Percentiles rank a stretch among this genome's conserved stretches.
Conservation (phyloP, 1,284 basidiomycete genomes). For the Uromyces viciae-fabae region DNA sequence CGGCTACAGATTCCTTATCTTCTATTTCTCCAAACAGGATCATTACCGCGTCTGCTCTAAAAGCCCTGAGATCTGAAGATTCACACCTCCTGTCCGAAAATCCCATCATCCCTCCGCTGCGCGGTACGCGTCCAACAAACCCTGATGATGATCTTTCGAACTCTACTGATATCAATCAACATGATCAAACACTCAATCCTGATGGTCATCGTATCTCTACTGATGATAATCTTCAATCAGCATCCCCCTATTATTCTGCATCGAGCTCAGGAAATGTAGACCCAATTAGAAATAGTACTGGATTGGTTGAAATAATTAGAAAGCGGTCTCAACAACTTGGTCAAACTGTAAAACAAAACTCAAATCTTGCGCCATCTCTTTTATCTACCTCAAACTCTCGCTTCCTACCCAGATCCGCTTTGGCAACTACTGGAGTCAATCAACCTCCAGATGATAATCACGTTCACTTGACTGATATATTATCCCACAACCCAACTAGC, state of each 20-base stretch:
- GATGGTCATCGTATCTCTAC: neutral
- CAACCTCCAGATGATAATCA: constrained; percentile 26
- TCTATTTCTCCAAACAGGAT: constrained; percentile 9
- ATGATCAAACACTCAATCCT: neutral
- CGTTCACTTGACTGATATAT: constrained; percentile 14
- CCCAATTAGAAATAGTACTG: neutral
- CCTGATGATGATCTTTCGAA: neutral
- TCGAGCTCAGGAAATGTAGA: neutral
- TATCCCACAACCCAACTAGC: neutral
- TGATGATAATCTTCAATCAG: neutral
- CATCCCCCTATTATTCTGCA: neutral
- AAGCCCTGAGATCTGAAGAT: constrained; percentile 8
- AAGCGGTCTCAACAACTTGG: constrained; percentile 10
- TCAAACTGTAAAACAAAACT: constrained; percentile 5
- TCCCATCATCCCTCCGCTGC: neutral
- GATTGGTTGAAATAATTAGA: constrained; percentile 25
- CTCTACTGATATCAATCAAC: neutral
- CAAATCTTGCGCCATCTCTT: neutral
- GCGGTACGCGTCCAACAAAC: neutral
- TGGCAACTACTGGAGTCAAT: constrained; percentile 32
- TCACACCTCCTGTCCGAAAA: neutral
- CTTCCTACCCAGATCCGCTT: constrained; percentile 27
- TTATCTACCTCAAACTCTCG: constrained; percentile 18
- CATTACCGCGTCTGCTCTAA: neutral
- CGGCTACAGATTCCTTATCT: constrained; percentile 2